These are phyloP conservation scores for Cladosporium sp. DNA, from an alignment of 2,329 filamentous ascomycete species.

Conservation along the genomic window DNA sequence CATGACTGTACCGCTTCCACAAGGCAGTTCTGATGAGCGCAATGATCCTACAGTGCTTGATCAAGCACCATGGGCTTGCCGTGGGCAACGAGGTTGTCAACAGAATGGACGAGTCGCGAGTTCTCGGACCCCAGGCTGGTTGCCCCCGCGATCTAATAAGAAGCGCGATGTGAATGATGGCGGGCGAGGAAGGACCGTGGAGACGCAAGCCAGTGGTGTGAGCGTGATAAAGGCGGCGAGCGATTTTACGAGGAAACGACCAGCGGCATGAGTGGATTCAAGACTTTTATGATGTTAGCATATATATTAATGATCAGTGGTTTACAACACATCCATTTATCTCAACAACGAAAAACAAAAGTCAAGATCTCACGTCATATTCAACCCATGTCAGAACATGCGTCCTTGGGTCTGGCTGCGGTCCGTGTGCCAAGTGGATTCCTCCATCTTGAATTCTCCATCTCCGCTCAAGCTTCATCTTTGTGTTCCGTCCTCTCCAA, in stretches of 20 bases:
- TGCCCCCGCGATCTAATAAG: background rate
- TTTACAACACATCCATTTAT: no score
- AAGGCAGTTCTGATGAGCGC: conserved; percentile 46
- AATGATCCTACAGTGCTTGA: conserved; percentile 35
- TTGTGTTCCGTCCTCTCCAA: no score
- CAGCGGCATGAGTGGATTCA: background rate
- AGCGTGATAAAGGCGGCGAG: conserved; percentile 46
- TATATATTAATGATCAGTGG: background rate
- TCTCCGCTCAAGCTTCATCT: no score
- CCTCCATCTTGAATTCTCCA: no score
- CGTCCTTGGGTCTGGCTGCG: no score
- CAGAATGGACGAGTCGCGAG: background rate
- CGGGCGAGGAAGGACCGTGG: conserved; percentile 78
- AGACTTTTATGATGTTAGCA: background rate
- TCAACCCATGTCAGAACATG: no score
- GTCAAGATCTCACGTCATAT: background rate
- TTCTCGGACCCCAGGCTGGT: background rate
- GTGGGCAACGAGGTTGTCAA: conserved; percentile 13
- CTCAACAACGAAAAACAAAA: background rate
- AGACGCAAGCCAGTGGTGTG: conserved; percentile 81
- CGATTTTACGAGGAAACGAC: conserved; percentile 8
- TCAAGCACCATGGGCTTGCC: conserved; percentile 21
- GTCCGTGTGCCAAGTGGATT: no score
- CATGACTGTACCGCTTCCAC: conserved; percentile 32
- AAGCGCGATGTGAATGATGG: conserved; percentile 65